Evolutionary conservation across 164 flowering plant species (phyloP), one percentile per base, ranked within the genome.

Genomic region (Magnolia officinalis): DNA sequence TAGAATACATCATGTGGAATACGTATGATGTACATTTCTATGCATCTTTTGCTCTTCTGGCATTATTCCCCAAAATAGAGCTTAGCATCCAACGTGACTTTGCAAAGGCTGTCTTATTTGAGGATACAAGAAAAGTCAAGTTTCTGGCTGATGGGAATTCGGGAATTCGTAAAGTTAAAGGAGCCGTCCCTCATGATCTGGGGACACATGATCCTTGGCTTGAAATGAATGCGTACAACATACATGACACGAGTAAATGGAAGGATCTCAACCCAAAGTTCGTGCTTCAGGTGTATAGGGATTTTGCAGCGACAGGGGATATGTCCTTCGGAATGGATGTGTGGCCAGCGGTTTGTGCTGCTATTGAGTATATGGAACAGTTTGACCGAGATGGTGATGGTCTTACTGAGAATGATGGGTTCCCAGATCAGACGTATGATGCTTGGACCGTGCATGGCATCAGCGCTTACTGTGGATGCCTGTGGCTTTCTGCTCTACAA

Each of bases 11-110:
- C 58, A 94, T 94, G 98, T 94, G 98, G 98, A 87, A 90, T 75
- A 94, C 98, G 14, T 94, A 94, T 82, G 98, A 94, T 83, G 98
- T 94, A 14, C 98, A 94, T 80, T 94, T 94, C 79, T 94, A 94
- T 82, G 98, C 98, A 64, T 94, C 98, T 19, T 91, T 85, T 89
- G 98, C 98, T 50, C 97, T 94, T 74, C 88, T 94, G 66, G 86
- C 74, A 76, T 82, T 94, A 74, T 94, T 94, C 78, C 98, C 98
- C 23, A 91, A 90, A 77, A 92, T 94, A 70, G 97, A 92, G 80
- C 84, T 94, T 71, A 92, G 83, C 77, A 94, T 94, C 73, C 98
- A 94, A 69, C 91, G 92, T 11, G 98, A 94, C 73, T 94, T 94
- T 81, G 98, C 98, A 20, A 92, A 91, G 86, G 94, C 96, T 9